A percentile compares a stretch with the other conserved stretches of the same genome.
Conservation (phyloP, 352 stramenopile species). For the Pythium sp. region DNA sequence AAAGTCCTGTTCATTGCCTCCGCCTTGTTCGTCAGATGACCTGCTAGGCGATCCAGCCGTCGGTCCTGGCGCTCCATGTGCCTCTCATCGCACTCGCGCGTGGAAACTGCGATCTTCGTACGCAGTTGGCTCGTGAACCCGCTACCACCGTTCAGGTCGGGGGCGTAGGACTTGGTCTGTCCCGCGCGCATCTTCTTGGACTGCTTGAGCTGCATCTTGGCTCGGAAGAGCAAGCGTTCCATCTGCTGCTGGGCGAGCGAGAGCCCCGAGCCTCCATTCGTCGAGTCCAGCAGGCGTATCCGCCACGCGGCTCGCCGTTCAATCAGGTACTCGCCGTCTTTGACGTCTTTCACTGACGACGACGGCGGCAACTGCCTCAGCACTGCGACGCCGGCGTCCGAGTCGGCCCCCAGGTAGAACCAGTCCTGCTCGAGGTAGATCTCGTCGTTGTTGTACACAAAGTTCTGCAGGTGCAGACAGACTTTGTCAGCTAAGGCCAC, state of each 20-base stretch:
- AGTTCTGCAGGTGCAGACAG: constrained; percentile 32
- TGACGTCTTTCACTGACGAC: constrained; percentile 30
- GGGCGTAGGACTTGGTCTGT: constrained; percentile 42
- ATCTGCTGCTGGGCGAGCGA: constrained; percentile 79
- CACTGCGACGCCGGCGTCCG: constrained; percentile 56
- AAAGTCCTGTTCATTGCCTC: constrained; percentile 35
- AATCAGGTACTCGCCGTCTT: constrained; percentile 64
- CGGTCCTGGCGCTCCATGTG: constrained; percentile 41
- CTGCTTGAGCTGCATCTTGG: constrained; percentile 75
- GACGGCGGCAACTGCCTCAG: constrained; percentile 53
- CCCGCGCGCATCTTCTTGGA: constrained; percentile 69
- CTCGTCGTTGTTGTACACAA: constrained; percentile 84
- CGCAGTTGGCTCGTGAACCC: constrained; percentile 55
- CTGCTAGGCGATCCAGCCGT: constrained; percentile 36
- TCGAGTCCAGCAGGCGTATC: constrained; percentile 67
- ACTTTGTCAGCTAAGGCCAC: neutral
- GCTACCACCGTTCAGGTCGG: constrained; percentile 41
- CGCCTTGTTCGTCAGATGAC: constrained; percentile 43
- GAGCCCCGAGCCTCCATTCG: constrained; percentile 54
- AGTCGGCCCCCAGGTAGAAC: constrained; percentile 78
- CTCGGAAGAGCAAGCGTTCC: constrained; percentile 65
- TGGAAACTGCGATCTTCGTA: constrained; percentile 42
- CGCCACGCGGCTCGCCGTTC: constrained; percentile 68
- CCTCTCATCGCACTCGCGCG: constrained; percentile 40
- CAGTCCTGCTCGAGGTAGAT: constrained; percentile 83